Conservation (phyloP, 163 green algal genomes). For the Scenedesmus sp. region DNA sequence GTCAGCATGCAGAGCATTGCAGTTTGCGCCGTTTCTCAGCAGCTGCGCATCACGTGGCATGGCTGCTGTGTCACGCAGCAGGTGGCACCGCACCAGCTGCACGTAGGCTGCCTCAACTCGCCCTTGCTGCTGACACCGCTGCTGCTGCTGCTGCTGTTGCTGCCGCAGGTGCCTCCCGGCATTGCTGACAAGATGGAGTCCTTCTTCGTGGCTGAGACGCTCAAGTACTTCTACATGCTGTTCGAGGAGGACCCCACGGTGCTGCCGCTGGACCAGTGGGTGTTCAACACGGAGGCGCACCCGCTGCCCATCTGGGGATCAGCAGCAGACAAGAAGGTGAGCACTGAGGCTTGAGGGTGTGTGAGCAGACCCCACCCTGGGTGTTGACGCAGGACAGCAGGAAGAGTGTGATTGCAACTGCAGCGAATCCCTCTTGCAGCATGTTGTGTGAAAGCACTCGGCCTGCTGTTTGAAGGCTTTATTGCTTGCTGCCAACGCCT, state of each 20-base stretch:
- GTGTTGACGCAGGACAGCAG: too few species aligned
- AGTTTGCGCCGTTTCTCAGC: too few species aligned
- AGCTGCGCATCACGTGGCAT: too few species aligned
- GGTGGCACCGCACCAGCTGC: neutral
- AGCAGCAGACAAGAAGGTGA: constrained; percentile 44
- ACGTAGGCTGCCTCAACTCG: neutral
- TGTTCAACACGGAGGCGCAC: constrained; percentile 98
- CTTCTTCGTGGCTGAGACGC: constrained; percentile 95
- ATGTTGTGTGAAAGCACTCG: too few species aligned
- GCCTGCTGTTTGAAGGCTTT: too few species aligned
- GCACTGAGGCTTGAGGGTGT: neutral
- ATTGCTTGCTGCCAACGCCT: too few species aligned
- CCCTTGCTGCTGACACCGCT: neutral
- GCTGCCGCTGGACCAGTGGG: constrained; percentile 88
- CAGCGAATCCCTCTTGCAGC: too few species aligned
- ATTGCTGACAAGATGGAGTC: constrained; percentile 91
- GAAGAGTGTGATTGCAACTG: too few species aligned
- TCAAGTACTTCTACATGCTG: constrained; percentile 97
- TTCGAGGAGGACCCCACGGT: constrained; percentile 74
- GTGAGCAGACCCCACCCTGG: neutral
- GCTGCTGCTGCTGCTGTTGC: neutral
- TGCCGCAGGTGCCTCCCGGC: constrained; percentile 64
- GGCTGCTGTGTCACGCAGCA: too few species aligned
- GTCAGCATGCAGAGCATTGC: neutral
- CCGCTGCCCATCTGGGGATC: constrained; percentile 77